Conservation (phyloP, 176 grass and related monocot species). For the Melocanna baccifera region DNA sequence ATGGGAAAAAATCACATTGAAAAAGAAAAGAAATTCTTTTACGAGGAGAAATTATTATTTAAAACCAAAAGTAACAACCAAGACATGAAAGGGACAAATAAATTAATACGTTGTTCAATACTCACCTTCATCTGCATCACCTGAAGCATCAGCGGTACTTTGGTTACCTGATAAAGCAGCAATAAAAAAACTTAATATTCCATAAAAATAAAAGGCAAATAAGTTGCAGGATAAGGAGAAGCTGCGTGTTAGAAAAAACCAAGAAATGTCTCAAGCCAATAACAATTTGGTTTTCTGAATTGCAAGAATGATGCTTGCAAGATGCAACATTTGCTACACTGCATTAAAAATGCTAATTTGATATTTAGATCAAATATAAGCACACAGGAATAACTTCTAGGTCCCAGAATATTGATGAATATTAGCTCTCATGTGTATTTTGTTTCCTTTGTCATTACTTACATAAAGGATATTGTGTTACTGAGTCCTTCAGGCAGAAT, state of each 20-base stretch:
- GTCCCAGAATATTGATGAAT: background rate
- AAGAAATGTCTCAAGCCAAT: background rate
- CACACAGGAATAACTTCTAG: background rate
- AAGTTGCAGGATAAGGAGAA: background rate
- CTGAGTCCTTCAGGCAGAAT: background rate
- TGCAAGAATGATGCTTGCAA: conserved; percentile 6
- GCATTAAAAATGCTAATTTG: background rate
- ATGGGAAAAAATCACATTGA: background rate
- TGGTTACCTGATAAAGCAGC: conserved; percentile 59
- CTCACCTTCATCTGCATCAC: conserved; percentile 75
- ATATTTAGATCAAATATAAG: background rate
- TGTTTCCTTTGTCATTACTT: background rate
- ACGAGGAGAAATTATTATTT: background rate
- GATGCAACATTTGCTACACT: background rate
- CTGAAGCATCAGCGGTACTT: conserved; percentile 56
- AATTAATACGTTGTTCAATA: background rate
- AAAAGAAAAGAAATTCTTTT: background rate
- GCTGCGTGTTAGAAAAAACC: background rate
- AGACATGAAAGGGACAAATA: background rate
- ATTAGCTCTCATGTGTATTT: background rate
- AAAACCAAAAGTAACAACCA: background rate
- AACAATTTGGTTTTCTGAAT: background rate
- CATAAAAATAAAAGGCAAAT: background rate
- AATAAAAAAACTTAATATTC: conserved; percentile 9
- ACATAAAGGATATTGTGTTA: background rate